Base-by-base conservation (phyloP, 495 filamentous ascomycete species). In the Ascobolus immersus region DNA sequence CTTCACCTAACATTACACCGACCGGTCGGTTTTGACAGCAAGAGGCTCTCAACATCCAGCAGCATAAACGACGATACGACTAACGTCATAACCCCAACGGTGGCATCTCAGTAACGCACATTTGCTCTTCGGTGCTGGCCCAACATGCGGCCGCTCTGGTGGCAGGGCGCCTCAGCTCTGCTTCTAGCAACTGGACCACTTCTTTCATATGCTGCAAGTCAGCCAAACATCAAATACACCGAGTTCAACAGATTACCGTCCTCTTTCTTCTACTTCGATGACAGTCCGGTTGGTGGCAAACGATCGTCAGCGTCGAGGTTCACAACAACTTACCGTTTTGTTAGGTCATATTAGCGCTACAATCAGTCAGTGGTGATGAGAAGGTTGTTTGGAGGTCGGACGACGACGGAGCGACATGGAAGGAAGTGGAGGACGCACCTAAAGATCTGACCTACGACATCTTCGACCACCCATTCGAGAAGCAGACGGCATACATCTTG, bases 231-330 rank as follows among this genome's bases (percentile, higher is more conserved):
- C 36, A 49, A 51, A 9, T 37, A 53, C 29, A 72, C 52, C 18
- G 49, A 60, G 17, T 72, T 92, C 52, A 58, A 74, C 27, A 52
- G 62, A 37, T 40, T 54, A 38, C 77, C 76, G 1, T 34, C 33
- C 28, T 62, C 66, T 45, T 57, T 91, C 31, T 69, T 73, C 55
- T 96, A 89, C 53, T 93, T 96, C 45, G 65, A 79, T 37, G 75
- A 77, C 45, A 77, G 77, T 19, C 73, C 90, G 47, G 69, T 74
- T 29, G 54, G 81, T 22, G 13, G 12, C 3, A 5, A 32, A 9
- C 14, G 8, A 39, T 7, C 9, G 17, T 14, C 12, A 34, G 20
- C 20, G 24, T 23, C 23, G n/a, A n/a, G n/a, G n/a, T n/a, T n/a
- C n/a, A n/a, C n/a, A n/a, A n/a, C n/a, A 2, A 33, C 52, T 86